Evolutionary conservation across 2,329 filamentous ascomycete genomes (phyloP), one percentile per base, ranked within the genome.

Genomic region (Penicillium sumatraense): DNA sequence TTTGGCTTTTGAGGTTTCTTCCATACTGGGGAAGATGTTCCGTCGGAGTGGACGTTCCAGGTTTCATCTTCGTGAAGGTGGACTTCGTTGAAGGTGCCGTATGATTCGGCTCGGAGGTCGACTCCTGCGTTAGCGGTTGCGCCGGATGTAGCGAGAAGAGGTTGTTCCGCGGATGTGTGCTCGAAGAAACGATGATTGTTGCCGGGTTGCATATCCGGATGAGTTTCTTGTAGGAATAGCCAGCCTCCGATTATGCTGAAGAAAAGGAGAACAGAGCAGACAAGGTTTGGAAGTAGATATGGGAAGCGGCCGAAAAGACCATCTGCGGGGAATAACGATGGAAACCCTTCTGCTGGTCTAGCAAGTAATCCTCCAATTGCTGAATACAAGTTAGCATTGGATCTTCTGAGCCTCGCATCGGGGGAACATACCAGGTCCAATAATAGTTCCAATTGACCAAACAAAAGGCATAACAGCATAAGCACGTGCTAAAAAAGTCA

Each of bases 391-490:
- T 68, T 56, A 66, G 63, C 33, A 53, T 24, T n/a, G n/a, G n/a
- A n/a, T n/a, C n/a, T n/a, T n/a, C n/a, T n/a, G n/a, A n/a, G n/a
- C n/a, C n/a, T n/a, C n/a, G n/a, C n/a, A n/a, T n/a, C n/a, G n/a
- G n/a, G n/a, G 21, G 13, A 35, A 24, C 44, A 50, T 66, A 73
- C 72, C 72, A 61, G 93, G 90, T 0, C 93, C 93, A 50, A 96
- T 82, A 60, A 96, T 96, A 9, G 91, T 96, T 21, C 93, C 93
- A 49, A 96, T 87, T 44, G 85, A 89, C 92, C 93, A 97, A 7
- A 96, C 89, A 68, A 96, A 96, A 0, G 93, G 93, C 91, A 97
- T 96, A 41, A 96, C 85, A 2, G 91, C 87, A 72, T 93, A 96
- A 24, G 93, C 93, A 58, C 89, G 86, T 55, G 91, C 89, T 91